Base-by-base conservation (phyloP, 768 basidiomycete genomes). In the Russula lepida region DNA sequence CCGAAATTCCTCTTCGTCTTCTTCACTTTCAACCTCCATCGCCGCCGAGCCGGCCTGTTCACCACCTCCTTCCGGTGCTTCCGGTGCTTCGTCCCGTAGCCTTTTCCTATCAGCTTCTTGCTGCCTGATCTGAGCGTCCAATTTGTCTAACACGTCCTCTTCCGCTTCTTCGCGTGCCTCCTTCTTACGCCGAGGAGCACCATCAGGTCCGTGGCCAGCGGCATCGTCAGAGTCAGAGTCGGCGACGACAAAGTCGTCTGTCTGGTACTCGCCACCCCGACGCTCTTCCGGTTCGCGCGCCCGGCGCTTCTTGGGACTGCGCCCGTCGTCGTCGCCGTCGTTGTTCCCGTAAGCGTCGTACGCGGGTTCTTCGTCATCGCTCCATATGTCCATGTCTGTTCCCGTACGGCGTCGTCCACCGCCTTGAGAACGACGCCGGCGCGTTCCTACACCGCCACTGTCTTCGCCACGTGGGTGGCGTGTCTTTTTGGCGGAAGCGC, bases 181-280 rank as follows among this genome's bases (percentile, higher is more conserved):
- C 51, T 74, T 76, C 53, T 72, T 74, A 44, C 60, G 54, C 46
- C 60, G 33, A 47, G 64, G 35, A 47, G 53, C 28, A 57, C 62
- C 49, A 49, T 66, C 54, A 58, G 64, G 35, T 49, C 55, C 51
- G 32, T 48, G 51, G 47, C 28, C 43, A 33, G 27, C n/a, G 35
- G 56, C 68, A 11, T 41, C 67, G 3, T 87, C 88, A 28, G 88
- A 86, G 44, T 90, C 89, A 19, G 84, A 84, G 66, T 91, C 89
- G 15, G 86, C 84, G 12, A 92, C 91, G 30, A 93, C 76, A 67
- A 93, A 93, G 67, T 90, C 90, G 69, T 93, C 90, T 60, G 86
- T 83, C 69, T 89, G 86, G 66, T 92, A 92, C 46, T 90, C 87
- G 23, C 82, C 83, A 5, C 78, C 77, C 46, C 82, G 78, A 56